Evolutionary conservation across 2,329 filamentous ascomycete genomes (phyloP), one percentile per base, ranked within the genome.

Genomic region (Ceratocystis destructans): DNA sequence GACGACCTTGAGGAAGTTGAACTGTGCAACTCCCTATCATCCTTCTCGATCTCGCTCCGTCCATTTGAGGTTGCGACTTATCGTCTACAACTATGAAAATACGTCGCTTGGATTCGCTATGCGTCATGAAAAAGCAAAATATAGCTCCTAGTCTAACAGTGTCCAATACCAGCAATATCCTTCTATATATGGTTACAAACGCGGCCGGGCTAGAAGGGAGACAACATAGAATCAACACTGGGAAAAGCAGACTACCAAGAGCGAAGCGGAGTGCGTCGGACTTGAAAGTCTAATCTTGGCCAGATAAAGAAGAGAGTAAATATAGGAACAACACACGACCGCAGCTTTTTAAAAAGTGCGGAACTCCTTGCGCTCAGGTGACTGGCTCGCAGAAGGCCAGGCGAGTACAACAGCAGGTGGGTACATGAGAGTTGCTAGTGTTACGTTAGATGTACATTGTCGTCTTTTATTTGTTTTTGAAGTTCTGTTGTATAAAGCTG

Each of bases 51-150:
- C 70, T 81, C 83, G 64, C 73, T 96, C 70, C 81, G 88, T 71
- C 83, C 90, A 22, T 96, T 95, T 75, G 91, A 96, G 79, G 88
- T 96, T 67, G 89, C 87, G 22, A 94, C 89, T 1, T 94, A 83
- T 74, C 84, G 87, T 72, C 77, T 93, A 69, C 76, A 81, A 71
- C 70, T 82, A 55, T 53, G 48, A 53, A 28, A 25, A 53, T 5
- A 2, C 10, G 20, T 1, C 10, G 2, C 22, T 5, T 28, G 8
- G 3, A 53, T 28, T 2, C 15, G 17, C 25, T 53, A 28, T 53
- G 6, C 15, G 28, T 12, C 10, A 41, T 41, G 10, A 15, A 15
- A 15, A 41, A 12, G 37, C 37, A 41, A 41, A 41, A 41, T 41
- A 4, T 41, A 41, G 37, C 12, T 15, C 37, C 10, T 15, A 41